A percentile compares a stretch with the other conserved stretches of the same genome.
phyloP scores from a whole-genome alignment of 108 stramenopile genomes.

The Chaetoceros tenuissimus region DNA sequence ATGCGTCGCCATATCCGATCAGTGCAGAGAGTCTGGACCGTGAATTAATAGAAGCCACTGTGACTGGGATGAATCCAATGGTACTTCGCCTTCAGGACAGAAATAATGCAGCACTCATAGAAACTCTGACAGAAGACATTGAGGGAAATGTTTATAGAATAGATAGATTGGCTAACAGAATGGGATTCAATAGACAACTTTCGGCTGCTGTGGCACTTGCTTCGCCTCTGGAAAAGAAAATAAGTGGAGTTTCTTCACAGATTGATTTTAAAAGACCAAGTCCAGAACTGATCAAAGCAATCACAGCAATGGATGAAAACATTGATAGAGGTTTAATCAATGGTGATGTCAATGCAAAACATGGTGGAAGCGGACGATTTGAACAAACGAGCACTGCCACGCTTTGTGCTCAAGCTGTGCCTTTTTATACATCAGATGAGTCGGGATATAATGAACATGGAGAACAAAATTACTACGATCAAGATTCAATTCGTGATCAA shows the following conservation, averaged over 20 bases:
- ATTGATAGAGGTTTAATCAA: slow-evolving; percentile 45
- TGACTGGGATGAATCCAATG: slow-evolving; percentile 69
- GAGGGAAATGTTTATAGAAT: slow-evolving; percentile 84
- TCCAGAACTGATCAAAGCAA: slow-evolving; percentile 71
- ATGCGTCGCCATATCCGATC: slow-evolving; percentile 89
- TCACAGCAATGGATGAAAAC: slow-evolving; percentile 92
- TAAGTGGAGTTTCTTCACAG: slow-evolving; percentile 18
- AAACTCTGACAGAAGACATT: slow-evolving; percentile 59
- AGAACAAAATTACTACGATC: slow-evolving; percentile 10
- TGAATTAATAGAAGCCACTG: slow-evolving; percentile 89
- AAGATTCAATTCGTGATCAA: slow-evolving; percentile 52
- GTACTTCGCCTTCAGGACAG: slow-evolving; percentile 84
- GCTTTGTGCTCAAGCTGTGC: slow-evolving; percentile 77
- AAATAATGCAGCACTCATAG: slow-evolving; percentile 60
- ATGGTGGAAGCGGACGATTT: slow-evolving; percentile 11
- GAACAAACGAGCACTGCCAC: slow-evolving; percentile 70
- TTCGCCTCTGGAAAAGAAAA: slow-evolving; percentile 39
- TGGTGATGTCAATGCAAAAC: slow-evolving; percentile 33
- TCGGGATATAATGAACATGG: slow-evolving; percentile 21
- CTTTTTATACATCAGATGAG: slow-evolving; percentile 60
- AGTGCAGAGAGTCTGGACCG: slow-evolving; percentile 83
- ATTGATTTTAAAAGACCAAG: slow-evolving; percentile 56
- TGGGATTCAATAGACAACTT: slow-evolving; percentile 90
- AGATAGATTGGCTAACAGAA: slow-evolving; percentile 89
- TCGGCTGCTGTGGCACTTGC: slow-evolving; percentile 67